Percentiles rank a stretch among this genome's conserved stretches.
Evolutionary conservation across 2,329 filamentous ascomycete genomes (phyloP).

Genomic region (Phialophora tarda): DNA sequence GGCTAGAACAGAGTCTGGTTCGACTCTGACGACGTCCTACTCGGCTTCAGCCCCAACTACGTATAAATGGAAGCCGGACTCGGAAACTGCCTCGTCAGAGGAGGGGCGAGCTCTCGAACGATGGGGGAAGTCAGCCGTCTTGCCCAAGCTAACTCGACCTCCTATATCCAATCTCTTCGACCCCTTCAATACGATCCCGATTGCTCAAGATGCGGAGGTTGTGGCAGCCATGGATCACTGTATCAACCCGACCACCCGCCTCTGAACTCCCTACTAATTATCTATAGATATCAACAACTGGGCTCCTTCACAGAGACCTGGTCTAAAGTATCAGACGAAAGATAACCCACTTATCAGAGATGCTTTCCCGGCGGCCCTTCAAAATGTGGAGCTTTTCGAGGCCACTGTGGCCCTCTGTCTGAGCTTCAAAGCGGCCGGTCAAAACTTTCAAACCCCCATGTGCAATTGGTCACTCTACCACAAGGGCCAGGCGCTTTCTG

Average conservation of each 20-base stretch:
- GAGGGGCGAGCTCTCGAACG: neutral
- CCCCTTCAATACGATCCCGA: constrained; percentile 25
- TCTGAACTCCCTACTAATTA: constrained; percentile 11
- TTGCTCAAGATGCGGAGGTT: constrained; percentile 26
- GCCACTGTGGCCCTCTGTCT: constrained; percentile 29
- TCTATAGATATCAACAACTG: constrained; percentile 27
- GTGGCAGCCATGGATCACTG: constrained; percentile 30
- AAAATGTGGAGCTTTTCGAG: constrained; percentile 33
- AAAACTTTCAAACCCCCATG: constrained; percentile 21
- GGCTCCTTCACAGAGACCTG: constrained; percentile 30
- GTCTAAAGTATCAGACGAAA: constrained; percentile 29
- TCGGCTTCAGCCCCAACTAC: neutral
- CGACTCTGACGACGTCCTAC: neutral
- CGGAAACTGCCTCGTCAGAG: neutral
- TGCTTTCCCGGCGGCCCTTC: constrained; percentile 26
- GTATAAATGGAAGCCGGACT: constrained; percentile 1
- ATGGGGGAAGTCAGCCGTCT: neutral
- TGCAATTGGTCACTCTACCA: constrained; percentile 28
- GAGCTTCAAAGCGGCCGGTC: constrained; percentile 29
- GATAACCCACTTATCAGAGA: constrained; percentile 34
- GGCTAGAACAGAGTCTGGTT: neutral
- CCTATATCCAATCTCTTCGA: constrained; percentile 28
- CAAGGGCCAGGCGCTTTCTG: constrained; percentile 28
- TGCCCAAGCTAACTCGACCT: constrained; percentile 13
- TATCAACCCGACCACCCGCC: constrained; percentile 4